Conservation (phyloP, 192 early-diverging fungal genomes). For the Piromyces finnis region DNA sequence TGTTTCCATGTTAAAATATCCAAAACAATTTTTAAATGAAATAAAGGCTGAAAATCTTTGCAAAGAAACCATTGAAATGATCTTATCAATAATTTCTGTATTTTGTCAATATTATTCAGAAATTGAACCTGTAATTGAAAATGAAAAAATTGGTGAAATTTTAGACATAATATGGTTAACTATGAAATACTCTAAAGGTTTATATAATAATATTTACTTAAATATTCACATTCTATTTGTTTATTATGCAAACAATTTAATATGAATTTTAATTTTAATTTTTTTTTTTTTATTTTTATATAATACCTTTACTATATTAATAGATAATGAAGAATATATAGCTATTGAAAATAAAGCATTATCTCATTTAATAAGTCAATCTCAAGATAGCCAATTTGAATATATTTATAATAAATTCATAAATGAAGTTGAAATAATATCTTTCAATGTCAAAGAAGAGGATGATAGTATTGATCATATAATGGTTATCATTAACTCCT, state of each 20-base stretch:
- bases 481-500: background rate
- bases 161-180: background rate
- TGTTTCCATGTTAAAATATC: background rate
- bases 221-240: too few species aligned
- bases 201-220: background rate
- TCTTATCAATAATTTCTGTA: background rate
- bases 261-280: too few species aligned
- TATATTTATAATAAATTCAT: background rate
- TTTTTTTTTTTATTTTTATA: too few species aligned
- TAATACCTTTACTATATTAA: background rate
- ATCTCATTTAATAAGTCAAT: background rate
- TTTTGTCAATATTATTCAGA: background rate
- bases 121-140: background rate
- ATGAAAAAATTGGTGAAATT: background rate
- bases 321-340: background rate
- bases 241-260: too few species aligned
- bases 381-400: background rate
- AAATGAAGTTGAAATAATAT: background rate
- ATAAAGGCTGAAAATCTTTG: background rate
- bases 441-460: background rate
- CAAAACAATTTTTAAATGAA: background rate
- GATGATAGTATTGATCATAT: background rate
- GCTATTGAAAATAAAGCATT: background rate
- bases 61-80: background rate
- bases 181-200: background rate